Evolutionary conservation across 192 early-diverging fungal species (phyloP), one percentile per base, ranked within the genome.

Genomic region (Gaertneriomyces semiglobifer): DNA sequence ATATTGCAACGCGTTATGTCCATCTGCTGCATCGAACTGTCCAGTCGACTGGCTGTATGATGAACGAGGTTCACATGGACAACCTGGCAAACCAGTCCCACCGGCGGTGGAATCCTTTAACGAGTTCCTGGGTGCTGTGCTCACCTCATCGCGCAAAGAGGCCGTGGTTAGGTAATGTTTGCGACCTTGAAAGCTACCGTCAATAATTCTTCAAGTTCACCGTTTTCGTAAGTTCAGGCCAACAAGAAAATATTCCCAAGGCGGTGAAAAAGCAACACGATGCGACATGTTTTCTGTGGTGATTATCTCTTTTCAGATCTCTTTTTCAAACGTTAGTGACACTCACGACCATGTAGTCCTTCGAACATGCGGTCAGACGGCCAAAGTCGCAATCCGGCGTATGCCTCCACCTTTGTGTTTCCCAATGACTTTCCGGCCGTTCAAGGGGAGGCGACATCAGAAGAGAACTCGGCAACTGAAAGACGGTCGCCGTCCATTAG

Each of bases 341-440:
- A n/a, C 55, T 6, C 43, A 25, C 58, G 12, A 18, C 20, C 9
- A 14, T 70, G 86, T 53, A 94, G 95, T 62, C 94, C 96, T 3
- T 79, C 86, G n/a, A 98, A 98, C 81, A 77, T 57, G 9, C 86
- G 96, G 1, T 84, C 87, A 5, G 83, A 79, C 38, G 91, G 87
- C 14, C 84, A 80, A 7, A 39, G 63, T 4, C 25, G 41, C 33
- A 98, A 98, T 77, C 90, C 90, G 6, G 68, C 80, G 2, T 98
- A 96, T 73, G 65, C 71, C 11, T 63, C 79, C n/a, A 94, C 93
- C 14, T 93, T 81, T 74, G 79, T 91, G 47, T 98, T 98, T 74
- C 65, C 82, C 53, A 98, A 98, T 73, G 96, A 98, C 75, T 98
- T 92, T 72, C 88, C 93, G 0, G 93, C 96, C 6, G 87, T 98